Base-by-base conservation (phyloP, 1,139 yeast genomes). In the Nadsonia commutata region DNA sequence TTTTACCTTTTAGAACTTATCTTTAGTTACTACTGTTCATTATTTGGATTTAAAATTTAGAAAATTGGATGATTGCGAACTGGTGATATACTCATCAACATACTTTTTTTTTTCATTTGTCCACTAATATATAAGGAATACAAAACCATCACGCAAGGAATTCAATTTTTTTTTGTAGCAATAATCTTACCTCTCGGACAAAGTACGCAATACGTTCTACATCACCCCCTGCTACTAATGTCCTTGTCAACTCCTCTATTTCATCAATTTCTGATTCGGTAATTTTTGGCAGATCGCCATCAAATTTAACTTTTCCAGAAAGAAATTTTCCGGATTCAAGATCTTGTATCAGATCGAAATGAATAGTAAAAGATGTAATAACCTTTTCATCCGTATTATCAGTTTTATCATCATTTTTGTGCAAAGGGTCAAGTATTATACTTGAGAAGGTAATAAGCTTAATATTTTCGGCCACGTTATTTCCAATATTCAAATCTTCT, bases 401-500 rank as follows among this genome's bases (percentile, higher is more conserved):
- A 8, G 39, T 16, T 9, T 8, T 16, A 19, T 37, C 21, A 9
- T 16, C 16, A 18, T 16, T 20, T 8, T 11, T 17, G 39, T n/a
- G 19, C n/a, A 18, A 20, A 17, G 20, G 20, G 22, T 37, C 7
- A 8, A 22, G 7, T 20, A 37, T 37, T 37, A 9, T 22, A 4
- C 40, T 22, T 20, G 31, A 18, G 18, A 20, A n/a, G 16, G 18
- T 11, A 27, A 27, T 7, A 8, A 27, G 16, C 33, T 27, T 9
- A 27, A 6, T 13, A 27, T 27, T 13, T 9, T 9, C 33, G n/a
- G n/a, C 16, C 4, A 6, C 5, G n/a, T 27, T 18, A 8, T 20
- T 19, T 19, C 18, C 55, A 16, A 40, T 37, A 7, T 20, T 11
- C 22, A 46, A 39, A 11, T 40, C 45, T 18, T 43, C 20, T 8